Evolutionary conservation across 2,329 filamentous ascomycete genomes (phyloP).

Genomic region (Fusarium sp.): DNA sequence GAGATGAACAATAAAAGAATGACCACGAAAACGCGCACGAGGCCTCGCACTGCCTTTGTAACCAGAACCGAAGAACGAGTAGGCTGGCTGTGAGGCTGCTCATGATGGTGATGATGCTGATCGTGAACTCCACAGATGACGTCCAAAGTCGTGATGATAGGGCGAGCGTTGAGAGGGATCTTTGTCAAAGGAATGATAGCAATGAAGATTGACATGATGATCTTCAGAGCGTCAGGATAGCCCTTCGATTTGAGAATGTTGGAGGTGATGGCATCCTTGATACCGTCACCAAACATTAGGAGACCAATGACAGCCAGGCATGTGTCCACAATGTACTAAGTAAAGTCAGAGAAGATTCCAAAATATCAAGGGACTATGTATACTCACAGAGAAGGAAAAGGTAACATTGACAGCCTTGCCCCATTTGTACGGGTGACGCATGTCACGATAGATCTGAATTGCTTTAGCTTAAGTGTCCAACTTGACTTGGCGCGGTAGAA

Average conservation of each 20-base stretch:
- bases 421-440: conserved; percentile 84
- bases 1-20: conserved; percentile 80
- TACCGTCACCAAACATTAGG: conserved; percentile 93
- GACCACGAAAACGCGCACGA: conserved; percentile 73
- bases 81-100: conserved; percentile 37
- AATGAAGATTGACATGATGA: conserved; percentile 85
- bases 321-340: conserved; percentile 79
- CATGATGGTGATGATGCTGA: conserved; percentile 50
- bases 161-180: conserved; percentile 88
- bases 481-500: background rate
- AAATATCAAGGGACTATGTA: background rate
- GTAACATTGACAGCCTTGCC: conserved; percentile 77
- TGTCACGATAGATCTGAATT: conserved; percentile 66
- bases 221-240: conserved; percentile 78
- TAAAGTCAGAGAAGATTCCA: background rate
- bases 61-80: conserved; percentile 53
- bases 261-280: conserved; percentile 87
- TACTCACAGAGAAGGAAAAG: conserved; percentile 81
- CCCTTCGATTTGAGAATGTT: conserved; percentile 81
- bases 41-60: conserved; percentile 58
- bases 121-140: conserved; percentile 78
- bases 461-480: background rate
- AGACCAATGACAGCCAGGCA: conserved; percentile 84
- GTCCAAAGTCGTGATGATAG: conserved; percentile 87
- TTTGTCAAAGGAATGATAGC: conserved; percentile 95